phyloP scores from a whole-genome alignment of 2,329 filamentous ascomycete species.

The Lasiodiplodia hormozganensis region DNA sequence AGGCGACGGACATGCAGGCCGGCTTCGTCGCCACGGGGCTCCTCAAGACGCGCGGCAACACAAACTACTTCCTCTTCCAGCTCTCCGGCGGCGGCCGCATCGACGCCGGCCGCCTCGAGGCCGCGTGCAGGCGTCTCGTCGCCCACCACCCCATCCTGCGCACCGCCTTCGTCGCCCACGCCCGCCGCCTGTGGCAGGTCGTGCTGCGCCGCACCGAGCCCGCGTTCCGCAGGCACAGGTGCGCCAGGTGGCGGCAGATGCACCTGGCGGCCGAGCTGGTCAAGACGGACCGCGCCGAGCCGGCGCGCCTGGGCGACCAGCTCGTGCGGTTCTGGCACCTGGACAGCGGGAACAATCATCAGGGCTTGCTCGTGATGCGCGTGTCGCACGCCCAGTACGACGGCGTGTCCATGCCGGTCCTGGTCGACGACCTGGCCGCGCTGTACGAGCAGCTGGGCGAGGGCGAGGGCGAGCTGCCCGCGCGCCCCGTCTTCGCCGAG shows the following conservation, averaged over 20 bases:
- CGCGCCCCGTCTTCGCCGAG: conserved; percentile 8
- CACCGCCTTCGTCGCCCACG: conserved; percentile 44
- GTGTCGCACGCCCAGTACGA: conserved; percentile 34
- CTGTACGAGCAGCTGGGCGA: conserved; percentile 38
- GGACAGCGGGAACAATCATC: conserved; percentile 38
- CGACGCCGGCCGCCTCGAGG: not conserved
- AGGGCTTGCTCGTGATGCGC: conserved; percentile 42
- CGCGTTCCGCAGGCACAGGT: conserved; percentile 42
- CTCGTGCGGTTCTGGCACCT: conserved; percentile 48
- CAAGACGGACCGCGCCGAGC: conserved; percentile 40
- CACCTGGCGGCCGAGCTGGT: conserved; percentile 39
- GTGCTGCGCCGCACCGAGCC: conserved; percentile 42
- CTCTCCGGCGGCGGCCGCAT: not conserved
- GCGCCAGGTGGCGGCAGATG: conserved; percentile 35
- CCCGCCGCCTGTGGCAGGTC: conserved; percentile 44
- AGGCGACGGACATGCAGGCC: conserved; percentile 16
- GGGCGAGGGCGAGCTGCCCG: not conserved
- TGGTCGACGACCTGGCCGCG: conserved; percentile 34
- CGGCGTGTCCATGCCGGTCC: conserved; percentile 6
- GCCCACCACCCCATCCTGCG: conserved; percentile 44
- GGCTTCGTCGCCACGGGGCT: not conserved
- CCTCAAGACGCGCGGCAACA: conserved; percentile 1
- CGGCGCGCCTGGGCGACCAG: conserved; percentile 40
- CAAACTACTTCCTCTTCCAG: conserved; percentile 18
- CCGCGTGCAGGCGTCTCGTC: conserved; percentile 35